Conservation (phyloP, 805 yeast species). For the Zygosaccharomyces bisporus region DNA sequence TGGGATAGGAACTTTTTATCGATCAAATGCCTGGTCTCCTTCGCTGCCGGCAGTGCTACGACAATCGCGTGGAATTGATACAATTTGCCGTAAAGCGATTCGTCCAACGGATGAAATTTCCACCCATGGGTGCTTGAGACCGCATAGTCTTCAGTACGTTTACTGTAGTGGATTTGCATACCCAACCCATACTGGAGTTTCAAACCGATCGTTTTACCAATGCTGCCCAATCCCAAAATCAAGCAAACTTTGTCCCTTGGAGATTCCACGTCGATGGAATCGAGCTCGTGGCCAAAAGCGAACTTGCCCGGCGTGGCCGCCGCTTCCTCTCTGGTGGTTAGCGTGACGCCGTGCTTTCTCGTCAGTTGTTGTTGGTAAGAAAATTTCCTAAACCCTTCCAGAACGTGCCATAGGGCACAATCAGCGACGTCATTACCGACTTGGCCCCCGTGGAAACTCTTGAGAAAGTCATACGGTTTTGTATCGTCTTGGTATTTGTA, state of each 20-base stretch:
- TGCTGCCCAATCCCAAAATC: slow-evolving; percentile 58
- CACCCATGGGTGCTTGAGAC: slow-evolving; percentile 35
- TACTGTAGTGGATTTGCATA: slow-evolving; percentile 56
- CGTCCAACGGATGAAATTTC: slow-evolving; percentile 37
- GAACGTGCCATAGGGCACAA: slow-evolving; percentile 52
- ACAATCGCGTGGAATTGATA: slow-evolving; percentile 49
- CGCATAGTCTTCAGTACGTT: slow-evolving; percentile 40
- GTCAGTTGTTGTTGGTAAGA: slow-evolving; percentile 36
- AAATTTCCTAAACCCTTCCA: slow-evolving; percentile 53
- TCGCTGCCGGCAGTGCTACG: slow-evolving; percentile 54
- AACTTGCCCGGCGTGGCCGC: slow-evolving; percentile 22
- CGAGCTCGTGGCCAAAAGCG: slow-evolving; percentile 40
- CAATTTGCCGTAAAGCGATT: slow-evolving; percentile 36
- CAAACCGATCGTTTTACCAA: slow-evolving; percentile 52
- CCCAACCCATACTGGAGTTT: slow-evolving; percentile 49
- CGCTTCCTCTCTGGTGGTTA: slow-evolving; percentile 37
- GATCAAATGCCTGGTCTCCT: slow-evolving; percentile 48
- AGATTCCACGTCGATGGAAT: slow-evolving; percentile 34
- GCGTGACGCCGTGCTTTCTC: slow-evolving; percentile 39
- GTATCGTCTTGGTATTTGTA: slow-evolving; percentile 40
- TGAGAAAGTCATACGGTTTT: slow-evolving; percentile 2
- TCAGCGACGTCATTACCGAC: slow-evolving; percentile 66
- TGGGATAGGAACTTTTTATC: slow-evolving; percentile 39
- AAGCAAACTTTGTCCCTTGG: slow-evolving; percentile 53
- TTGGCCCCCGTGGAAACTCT: slow-evolving; percentile 30